Percentiles rank a stretch among this genome's conserved stretches.
These are phyloP conservation scores for Suillus cothurnatus DNA, from an alignment of 768 basidiomycete species.

Conservation along the genomic window DNA sequence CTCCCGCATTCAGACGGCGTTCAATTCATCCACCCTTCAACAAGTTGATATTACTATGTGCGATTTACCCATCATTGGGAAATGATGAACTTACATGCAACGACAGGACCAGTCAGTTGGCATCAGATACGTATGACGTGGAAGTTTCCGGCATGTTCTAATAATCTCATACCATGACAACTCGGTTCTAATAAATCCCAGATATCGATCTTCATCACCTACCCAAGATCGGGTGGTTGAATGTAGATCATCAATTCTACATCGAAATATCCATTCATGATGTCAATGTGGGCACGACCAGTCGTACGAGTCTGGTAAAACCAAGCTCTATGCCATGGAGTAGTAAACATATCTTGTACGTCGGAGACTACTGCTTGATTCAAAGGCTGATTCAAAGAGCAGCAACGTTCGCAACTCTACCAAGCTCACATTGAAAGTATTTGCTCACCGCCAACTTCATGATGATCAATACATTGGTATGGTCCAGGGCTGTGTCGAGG, in stretches of 20 bases:
- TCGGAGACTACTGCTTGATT: background rate
- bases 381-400: background rate
- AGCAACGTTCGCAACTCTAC: slow-evolving; percentile 5
- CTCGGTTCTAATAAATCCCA: background rate
- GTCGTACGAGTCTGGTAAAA: background rate
- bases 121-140: background rate
- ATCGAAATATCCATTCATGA: slow-evolving; percentile 1
- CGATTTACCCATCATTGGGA: background rate
- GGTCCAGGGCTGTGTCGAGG: background rate
- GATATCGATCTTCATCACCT: slow-evolving; percentile 3
- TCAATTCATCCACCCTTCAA: background rate
- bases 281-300: background rate
- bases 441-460: slow-evolving; percentile 6
- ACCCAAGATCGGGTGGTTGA: slow-evolving; percentile 6
- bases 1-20: background rate
- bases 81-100: background rate
- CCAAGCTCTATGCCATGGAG: slow-evolving; percentile 5
- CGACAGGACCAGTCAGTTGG: background rate
- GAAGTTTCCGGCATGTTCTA: background rate
- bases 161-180: background rate
- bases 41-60: background rate
- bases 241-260: slow-evolving; percentile 7
- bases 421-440: slow-evolving; percentile 3
- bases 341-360: background rate
- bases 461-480: slow-evolving; percentile 3